Base-by-base conservation (phyloP, 768 basidiomycete species). In the Dacryopinax spathularia region DNA sequence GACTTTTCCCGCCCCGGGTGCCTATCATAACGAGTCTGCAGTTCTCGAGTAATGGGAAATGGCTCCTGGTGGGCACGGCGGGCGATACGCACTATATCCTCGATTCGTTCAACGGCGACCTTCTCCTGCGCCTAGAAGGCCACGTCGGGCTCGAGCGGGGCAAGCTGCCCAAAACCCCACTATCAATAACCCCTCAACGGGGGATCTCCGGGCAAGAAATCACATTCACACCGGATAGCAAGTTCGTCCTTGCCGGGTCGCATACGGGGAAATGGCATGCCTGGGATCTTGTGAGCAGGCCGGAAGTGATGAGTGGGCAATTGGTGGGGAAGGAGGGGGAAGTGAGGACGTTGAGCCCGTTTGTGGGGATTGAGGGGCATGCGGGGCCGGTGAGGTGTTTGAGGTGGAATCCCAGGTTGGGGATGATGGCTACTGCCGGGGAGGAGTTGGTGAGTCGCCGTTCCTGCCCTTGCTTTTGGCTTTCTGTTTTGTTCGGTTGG, bases 141-240 rank as follows among this genome's bases (percentile, higher is more conserved):
- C 88, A 89, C 68, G 74, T 80, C 1, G 94, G 92, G 1, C 75
- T 98, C 33, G 94, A 94, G 73, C 80, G 88, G 25, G 82, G 87
- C 43, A 75, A 74, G 48, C 31, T 33, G 22, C 69, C 75, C 65
- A 77, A 73, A 35, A 73, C 72, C 37, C 84, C 76, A 60, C 66
- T 48, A 66, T 67, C 59, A 85, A 90, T 68, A 80, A 86, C 72
- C 84, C 90, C 61, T 71, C 78, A 62, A 16, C 85, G 86, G 67
- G 93, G 92, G 1, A 84, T 82, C 63, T 94, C 91, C 65, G 91
- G 94, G 13, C 92, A 97, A 72, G 96, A 98, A 76, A 87, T 94
- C 2, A 82, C 82, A 12, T 98, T 91, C 91, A 93, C 90, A 1
- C 89, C 91, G 0, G 95, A 99, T 73, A 92, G 91, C 73, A 89